Evolutionary conservation across 2,329 filamentous ascomycete genomes (phyloP).

Genomic region (Pseudogymnoascus sp.): DNA sequence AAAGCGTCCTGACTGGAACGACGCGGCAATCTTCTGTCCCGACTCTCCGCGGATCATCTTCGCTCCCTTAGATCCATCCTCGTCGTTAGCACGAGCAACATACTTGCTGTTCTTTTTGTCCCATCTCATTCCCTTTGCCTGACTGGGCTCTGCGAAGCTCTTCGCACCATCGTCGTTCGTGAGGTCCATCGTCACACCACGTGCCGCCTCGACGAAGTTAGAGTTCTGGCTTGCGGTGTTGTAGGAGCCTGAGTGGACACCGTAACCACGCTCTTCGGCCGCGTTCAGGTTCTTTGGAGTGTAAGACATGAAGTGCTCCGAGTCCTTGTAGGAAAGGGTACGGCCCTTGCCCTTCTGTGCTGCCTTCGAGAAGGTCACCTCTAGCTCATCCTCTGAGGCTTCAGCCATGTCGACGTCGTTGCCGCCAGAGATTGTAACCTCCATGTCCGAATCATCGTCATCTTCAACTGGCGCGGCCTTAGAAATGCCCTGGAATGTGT

Average conservation of each 20-base stretch:
- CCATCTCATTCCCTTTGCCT: constrained; percentile 75
- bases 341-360: constrained; percentile 45
- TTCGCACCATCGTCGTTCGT: constrained; percentile 78
- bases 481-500: constrained; percentile 15
- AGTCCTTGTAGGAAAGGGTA: constrained; percentile 65
- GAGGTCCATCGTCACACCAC: constrained; percentile 84
- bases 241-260: constrained; percentile 72
- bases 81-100: constrained; percentile 83
- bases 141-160: constrained; percentile 68
- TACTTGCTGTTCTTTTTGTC: constrained; percentile 97
- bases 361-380: constrained; percentile 62
- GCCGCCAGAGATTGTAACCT: constrained; percentile 27
- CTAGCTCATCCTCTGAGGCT: constrained; percentile 55
- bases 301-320: constrained; percentile 95
- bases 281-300: constrained; percentile 71
- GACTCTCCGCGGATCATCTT: constrained; percentile 80
- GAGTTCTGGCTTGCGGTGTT: constrained; percentile 42
- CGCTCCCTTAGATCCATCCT: constrained; percentile 71
- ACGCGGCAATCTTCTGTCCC: constrained; percentile 91
- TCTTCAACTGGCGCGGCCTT: constrained; percentile 11
- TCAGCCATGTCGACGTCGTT: constrained; percentile 47
- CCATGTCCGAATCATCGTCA: constrained; percentile 33
- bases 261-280: constrained; percentile 86
- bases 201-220: constrained; percentile 83
- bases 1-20: constrained; percentile 87